Base-by-base conservation (phyloP, 1,284 basidiomycete genomes). In the Inonotus obliquus region DNA sequence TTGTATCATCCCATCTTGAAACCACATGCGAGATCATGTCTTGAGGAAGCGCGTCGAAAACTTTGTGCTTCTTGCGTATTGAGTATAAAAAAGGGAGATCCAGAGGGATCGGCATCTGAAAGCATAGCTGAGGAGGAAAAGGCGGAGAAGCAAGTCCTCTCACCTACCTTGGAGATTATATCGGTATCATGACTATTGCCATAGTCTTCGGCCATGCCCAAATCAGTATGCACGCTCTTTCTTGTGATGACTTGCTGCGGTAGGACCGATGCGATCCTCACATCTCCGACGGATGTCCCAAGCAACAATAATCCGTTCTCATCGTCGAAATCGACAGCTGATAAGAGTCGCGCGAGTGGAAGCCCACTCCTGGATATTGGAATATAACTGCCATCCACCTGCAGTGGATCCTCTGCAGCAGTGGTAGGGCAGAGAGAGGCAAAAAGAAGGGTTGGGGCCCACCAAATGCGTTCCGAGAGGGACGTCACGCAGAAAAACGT, bases 311-410 rank as follows among this genome's bases (percentile, higher is more conserved):
- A 25, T 4, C 54, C 60, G 14, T 41, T 47, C 25, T 44, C 60
- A 29, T 61, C 60, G 32, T 61, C 60, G 35, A 61, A 61, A 13
- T 56, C 53, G 17, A 57, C 44, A 19, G 23, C 13, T 4, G 60
- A 47, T 10, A 60, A 17, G 11, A 45, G 23, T 27, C 41, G 37
- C n/a, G 32, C 39, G 41, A 60, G 51, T 14, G 59, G 59, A 6
- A 60, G n/a, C 13, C 25, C 37, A 9, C 13, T 21, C 27, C 21
- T 41, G n/a, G 37, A 54, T 21, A 60, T 14, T 19, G 37, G 35
- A 17, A 39, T 32, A 25, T 37, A 35, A 4, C 29, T 17, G 44
- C 44, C 27, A 5, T 25, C 21, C 47, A 49, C 23, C 10, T 25
- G 47, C n/a, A 21, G 13, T 9, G 13, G n/a, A 25, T 49, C 47